phyloP scores from a whole-genome alignment of 345 rosid genomes.

The Lepidium didymum region DNA sequence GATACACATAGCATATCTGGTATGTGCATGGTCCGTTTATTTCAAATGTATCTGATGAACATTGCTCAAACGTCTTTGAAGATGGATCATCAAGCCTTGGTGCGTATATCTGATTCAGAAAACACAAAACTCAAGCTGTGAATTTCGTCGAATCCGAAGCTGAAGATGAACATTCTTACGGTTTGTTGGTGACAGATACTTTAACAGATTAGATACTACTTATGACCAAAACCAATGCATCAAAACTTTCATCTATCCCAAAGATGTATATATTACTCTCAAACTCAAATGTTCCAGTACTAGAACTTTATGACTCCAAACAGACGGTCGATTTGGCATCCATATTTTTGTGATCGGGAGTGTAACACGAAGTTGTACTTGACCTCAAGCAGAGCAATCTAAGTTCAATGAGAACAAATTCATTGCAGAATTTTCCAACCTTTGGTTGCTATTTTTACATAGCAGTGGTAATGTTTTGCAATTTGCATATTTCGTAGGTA shows the following conservation, averaged over 20 bases:
- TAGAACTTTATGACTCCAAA: not conserved
- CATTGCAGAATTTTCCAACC: not conserved
- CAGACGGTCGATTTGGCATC: not conserved
- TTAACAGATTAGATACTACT: not conserved
- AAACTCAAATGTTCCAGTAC: not conserved
- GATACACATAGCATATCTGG: slow-evolving; percentile 69
- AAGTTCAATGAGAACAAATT: not conserved
- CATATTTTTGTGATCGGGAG: not conserved
- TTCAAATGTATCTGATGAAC: slow-evolving; percentile 72
- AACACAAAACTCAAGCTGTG: not conserved
- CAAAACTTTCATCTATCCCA: not conserved
- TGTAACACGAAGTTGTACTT: not conserved
- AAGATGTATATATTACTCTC: not conserved
- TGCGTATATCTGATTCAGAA: slow-evolving; percentile 52
- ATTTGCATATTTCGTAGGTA: not conserved
- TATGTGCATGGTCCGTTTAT: slow-evolving; percentile 70
- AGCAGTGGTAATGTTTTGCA: not conserved
- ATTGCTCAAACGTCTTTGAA: slow-evolving; percentile 52
- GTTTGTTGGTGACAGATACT: not conserved
- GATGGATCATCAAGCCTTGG: slow-evolving; percentile 74
- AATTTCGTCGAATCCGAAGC: not conserved
- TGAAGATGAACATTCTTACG: not conserved
- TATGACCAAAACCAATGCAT: not conserved
- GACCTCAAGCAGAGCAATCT: not conserved
- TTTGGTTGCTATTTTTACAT: not conserved